These are phyloP conservation scores for Neckera pumila DNA, from an alignment of 225 moss, liverwort and hornwort species.

Conservation along the genomic window DNA sequence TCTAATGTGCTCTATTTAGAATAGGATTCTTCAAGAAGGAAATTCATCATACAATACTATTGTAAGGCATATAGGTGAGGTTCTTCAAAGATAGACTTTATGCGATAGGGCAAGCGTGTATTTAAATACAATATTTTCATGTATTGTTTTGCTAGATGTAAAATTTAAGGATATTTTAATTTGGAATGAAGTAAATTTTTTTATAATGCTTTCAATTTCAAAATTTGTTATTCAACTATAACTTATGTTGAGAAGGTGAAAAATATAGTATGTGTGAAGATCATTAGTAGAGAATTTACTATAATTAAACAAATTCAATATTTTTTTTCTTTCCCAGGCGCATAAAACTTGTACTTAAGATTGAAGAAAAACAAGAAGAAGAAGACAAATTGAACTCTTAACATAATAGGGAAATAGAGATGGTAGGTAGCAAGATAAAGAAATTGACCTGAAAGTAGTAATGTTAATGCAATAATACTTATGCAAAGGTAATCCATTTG, in stretches of 20 bases:
- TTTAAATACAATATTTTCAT: background rate
- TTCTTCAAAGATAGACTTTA: background rate
- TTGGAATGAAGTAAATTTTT: background rate
- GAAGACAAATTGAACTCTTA: background rate
- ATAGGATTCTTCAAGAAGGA: background rate
- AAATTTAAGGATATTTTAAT: background rate
- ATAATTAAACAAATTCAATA: background rate
- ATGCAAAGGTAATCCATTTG: background rate
- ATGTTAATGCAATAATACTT: background rate
- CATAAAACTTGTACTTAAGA: background rate
- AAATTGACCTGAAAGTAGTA: background rate
- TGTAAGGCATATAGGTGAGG: background rate
- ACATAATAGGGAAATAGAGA: background rate
- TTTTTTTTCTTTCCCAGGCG: background rate
- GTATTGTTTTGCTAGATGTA: background rate
- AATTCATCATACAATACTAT: background rate
- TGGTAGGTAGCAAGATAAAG: background rate
- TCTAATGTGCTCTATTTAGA: background rate
- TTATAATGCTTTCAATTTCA: background rate
- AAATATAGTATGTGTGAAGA: background rate
- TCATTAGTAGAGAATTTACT: background rate
- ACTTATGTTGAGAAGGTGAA: background rate
- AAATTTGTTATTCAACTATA: background rate
- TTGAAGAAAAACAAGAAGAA: background rate
- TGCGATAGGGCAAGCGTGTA: fast-evolving